Percentiles rank a stretch among this genome's conserved stretches.
These are phyloP conservation scores for Trichoderma sp. DNA, from an alignment of 2,329 filamentous ascomycete genomes.

Conservation along the genomic window DNA sequence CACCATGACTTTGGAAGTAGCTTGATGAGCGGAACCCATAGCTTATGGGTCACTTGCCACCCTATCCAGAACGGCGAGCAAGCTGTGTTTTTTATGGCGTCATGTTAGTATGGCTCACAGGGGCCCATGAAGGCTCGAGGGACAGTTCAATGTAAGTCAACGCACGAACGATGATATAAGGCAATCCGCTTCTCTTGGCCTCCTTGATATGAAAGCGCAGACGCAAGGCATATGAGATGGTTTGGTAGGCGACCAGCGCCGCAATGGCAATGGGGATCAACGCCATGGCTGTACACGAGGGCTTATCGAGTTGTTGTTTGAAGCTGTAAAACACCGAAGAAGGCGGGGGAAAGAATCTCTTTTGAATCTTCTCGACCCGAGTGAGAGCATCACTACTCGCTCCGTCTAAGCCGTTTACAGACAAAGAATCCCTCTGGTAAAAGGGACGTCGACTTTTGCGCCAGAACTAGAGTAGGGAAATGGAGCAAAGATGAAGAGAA, in stretches of 20 bases:
- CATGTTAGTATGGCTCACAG: not conserved
- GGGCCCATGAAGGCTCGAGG: not conserved
- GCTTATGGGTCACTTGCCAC: constrained; percentile 57
- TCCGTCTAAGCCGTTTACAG: not conserved
- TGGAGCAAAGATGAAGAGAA: not conserved
- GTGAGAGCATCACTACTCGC: not conserved
- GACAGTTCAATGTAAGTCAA: constrained; percentile 37
- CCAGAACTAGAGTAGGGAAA: not conserved
- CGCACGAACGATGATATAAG: constrained; percentile 57
- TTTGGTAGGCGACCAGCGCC: constrained; percentile 38
- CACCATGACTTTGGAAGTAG: constrained; percentile 57
- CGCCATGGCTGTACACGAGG: constrained; percentile 32
- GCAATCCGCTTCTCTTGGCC: constrained; percentile 54
- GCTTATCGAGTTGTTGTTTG: not conserved
- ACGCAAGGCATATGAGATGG: constrained; percentile 38
- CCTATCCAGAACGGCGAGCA: constrained; percentile 51
- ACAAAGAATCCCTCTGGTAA: not conserved
- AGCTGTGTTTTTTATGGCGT: constrained; percentile 38
- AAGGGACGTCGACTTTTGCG: not conserved
- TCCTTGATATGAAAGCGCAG: constrained; percentile 49
- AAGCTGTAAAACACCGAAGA: not conserved
- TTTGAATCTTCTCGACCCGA: not conserved
- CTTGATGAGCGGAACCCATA: constrained; percentile 59
- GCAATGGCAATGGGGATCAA: constrained; percentile 40
- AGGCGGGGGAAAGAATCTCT: not conserved